Base-by-base conservation (phyloP, 805 yeast species). In the Kodamaea restingae region DNA sequence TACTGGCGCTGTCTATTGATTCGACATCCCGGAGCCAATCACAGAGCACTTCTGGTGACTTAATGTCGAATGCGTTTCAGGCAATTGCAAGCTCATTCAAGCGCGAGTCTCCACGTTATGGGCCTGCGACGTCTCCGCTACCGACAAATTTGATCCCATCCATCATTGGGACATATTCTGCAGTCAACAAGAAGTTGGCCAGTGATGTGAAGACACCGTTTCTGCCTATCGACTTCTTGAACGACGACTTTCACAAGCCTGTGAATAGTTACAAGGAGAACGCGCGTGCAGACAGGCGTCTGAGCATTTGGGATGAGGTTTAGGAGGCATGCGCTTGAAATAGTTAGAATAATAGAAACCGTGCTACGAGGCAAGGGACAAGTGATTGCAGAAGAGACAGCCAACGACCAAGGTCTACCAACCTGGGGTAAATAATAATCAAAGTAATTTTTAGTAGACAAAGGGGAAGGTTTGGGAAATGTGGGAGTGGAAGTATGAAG, bases 191-290 rank as follows among this genome's bases (percentile, higher is more conserved):
- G 44, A 65, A 63, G 36, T 56, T 66, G 65, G 42, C 56, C 3
- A 52, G 58, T 44, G 70, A 61, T 10, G 36, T 56, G 18, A 65
- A 61, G 39, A 47, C 58, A 10, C 73, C 73, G 18, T 67, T 68
- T 43, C 60, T 60, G 49, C 73, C 73, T 7, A 61, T 56, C 12
- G 73, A 68, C 44, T 68, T 68, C 40, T 52, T 67, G 41, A 54
- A 52, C 39, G 65, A 61, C 39, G 68, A 63, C 5, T 59, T 55
- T 31, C 37, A 42, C 22, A 35, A 33, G 5, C 36, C 50, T 3
- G 47, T 35, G 32, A 36, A 38, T 27, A 38, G 41, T 15, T 38
- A 38, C 18, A 38, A 38, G 33, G 18, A 9, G 35, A 15, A 10
- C 10, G 7, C 15, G 24, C 22, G 24, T 14, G 6, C n/a, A 7